A percentile compares a stretch with the other conserved stretches of the same genome.
phyloP scores from a whole-genome alignment of 2,329 filamentous ascomycete genomes.

The Claviceps maximensis region DNA sequence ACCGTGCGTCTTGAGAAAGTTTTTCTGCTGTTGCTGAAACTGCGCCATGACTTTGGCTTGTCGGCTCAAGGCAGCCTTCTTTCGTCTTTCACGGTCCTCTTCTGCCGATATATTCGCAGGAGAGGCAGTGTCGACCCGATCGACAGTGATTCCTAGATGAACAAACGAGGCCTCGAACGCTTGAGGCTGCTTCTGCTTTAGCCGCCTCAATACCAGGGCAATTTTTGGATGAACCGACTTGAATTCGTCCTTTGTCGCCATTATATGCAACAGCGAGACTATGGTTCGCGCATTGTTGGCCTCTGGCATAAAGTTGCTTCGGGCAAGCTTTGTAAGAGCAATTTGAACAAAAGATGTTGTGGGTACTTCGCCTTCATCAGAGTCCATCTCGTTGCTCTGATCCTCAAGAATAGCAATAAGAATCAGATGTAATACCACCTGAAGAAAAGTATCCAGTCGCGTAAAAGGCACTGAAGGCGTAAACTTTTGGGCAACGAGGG shows the following conservation, averaged over 20 bases:
- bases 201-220: slow-evolving; percentile 64
- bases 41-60: slow-evolving; percentile 95
- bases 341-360: slow-evolving; percentile 59
- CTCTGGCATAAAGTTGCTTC: slow-evolving; percentile 46
- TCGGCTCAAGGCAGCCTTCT: slow-evolving; percentile 76
- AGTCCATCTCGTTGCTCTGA: slow-evolving; percentile 40
- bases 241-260: slow-evolving; percentile 58
- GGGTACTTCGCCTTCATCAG: slow-evolving; percentile 27
- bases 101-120: slow-evolving; percentile 57
- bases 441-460: slow-evolving; percentile 79
- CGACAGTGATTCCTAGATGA: slow-evolving; percentile 52
- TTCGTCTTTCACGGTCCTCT: slow-evolving; percentile 70
- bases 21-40: slow-evolving; percentile 95
- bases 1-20: slow-evolving; percentile 81
- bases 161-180: slow-evolving; percentile 58
- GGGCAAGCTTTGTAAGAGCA: slow-evolving; percentile 51
- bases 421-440: slow-evolving; percentile 78
- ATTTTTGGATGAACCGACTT: slow-evolving; percentile 78
- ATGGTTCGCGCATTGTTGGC: slow-evolving; percentile 47
- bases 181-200: slow-evolving; percentile 69
- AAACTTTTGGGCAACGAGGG: slow-evolving; percentile 52
- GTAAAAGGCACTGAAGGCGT: slow-evolving; percentile 68
- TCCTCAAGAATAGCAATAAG: slow-evolving; percentile 83
- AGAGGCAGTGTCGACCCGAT: slow-evolving; percentile 69
- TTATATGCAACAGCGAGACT: slow-evolving; percentile 47